phyloP scores from a whole-genome alignment of 192 early-diverging fungal genomes.

The Backusella mclennaniae region DNA sequence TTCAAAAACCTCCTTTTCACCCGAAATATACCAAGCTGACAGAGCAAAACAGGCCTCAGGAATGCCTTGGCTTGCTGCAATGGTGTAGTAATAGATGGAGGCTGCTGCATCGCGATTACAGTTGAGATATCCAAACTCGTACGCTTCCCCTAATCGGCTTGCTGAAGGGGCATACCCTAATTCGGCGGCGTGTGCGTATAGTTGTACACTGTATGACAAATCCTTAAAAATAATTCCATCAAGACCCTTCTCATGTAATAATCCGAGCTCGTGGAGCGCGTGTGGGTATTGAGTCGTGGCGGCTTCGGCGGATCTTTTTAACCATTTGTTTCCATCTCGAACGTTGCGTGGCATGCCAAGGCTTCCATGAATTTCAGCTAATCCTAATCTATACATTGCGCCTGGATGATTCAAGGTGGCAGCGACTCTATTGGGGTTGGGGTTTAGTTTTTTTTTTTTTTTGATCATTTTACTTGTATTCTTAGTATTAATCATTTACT shows the following conservation, averaged over 20 bases:
- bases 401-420: constrained; percentile 50
- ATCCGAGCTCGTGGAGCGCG: constrained; percentile 55
- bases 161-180: constrained; percentile 17
- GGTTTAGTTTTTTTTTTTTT: neutral
- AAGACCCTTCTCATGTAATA: neutral
- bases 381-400: constrained; percentile 57
- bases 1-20: neutral
- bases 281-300: constrained; percentile 57
- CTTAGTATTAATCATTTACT: constrained; percentile 26
- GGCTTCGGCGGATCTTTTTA: constrained; percentile 56
- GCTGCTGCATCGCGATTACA: neutral
- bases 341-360: constrained; percentile 49
- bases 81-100: constrained; percentile 15
- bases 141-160: constrained; percentile 9
- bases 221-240: constrained; percentile 17
- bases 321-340: constrained; percentile 60
- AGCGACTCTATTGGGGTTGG: neutral
- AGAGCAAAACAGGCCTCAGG: constrained; percentile 1
- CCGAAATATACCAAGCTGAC: constrained; percentile 12
- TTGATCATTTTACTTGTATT: neutral
- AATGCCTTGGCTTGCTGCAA: constrained; percentile 20
- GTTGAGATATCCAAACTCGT: constrained; percentile 1
- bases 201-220: neutral
- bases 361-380: constrained; percentile 42
- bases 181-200: constrained; percentile 7